A percentile compares a stretch with the other conserved stretches of the same genome.
phyloP scores from a whole-genome alignment of 768 basidiomycete genomes.

The Lactarius akahatsu region DNA sequence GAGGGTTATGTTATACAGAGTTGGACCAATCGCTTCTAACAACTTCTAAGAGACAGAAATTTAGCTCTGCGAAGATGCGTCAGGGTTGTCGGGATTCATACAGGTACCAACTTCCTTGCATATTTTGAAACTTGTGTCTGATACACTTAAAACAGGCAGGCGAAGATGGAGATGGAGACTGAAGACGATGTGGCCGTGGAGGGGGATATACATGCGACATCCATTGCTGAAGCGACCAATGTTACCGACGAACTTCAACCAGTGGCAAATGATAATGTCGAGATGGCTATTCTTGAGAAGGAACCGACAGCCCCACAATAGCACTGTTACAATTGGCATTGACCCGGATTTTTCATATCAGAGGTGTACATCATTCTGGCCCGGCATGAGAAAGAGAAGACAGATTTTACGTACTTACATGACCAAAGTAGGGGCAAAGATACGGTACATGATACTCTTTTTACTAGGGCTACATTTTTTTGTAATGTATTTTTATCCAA shows the following conservation, averaged over 20 bases:
- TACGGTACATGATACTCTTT: too few relatives aligned
- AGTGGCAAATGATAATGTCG: background rate
- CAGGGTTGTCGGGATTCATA: slow-evolving; percentile 62
- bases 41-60: slow-evolving; percentile 53
- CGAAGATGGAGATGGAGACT: slow-evolving; percentile 27
- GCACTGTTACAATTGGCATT: background rate
- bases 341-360: background rate
- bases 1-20: slow-evolving; percentile 40
- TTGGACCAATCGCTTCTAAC: slow-evolving; percentile 65
- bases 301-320: background rate
- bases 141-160: slow-evolving; percentile 10
- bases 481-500: too few relatives aligned
- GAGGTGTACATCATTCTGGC: background rate
- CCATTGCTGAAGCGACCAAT: background rate
- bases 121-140: background rate
- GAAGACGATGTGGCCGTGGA: slow-evolving; percentile 20
- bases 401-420: too few relatives aligned
- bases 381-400: too few relatives aligned
- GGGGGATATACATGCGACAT: background rate
- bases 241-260: background rate
- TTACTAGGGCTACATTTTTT: too few relatives aligned
- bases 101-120: slow-evolving; percentile 38
- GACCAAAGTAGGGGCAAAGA: too few relatives aligned
- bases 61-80: slow-evolving; percentile 52
- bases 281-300: background rate